These are phyloP conservation scores for Coniochaeta ligniaria DNA, from an alignment of 2,329 filamentous ascomycete genomes.

Conservation along the genomic window DNA sequence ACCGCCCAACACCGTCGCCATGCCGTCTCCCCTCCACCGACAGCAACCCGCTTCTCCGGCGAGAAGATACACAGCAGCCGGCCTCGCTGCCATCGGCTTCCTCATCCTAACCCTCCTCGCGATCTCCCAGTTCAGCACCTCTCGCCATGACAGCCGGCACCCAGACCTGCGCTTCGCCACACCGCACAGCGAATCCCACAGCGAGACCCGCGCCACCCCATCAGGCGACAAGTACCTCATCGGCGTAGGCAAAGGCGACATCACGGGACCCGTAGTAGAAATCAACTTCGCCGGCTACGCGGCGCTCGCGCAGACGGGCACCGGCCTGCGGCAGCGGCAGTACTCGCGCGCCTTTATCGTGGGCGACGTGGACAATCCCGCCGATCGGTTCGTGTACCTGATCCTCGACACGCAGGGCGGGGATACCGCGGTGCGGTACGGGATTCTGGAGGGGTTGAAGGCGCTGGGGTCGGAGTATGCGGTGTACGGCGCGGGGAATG, in stretches of 20 bases:
- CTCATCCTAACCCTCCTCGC: constrained; percentile 25
- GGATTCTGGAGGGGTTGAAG: constrained; percentile 66
- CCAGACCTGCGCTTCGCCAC: constrained; percentile 4
- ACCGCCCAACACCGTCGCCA: constrained; percentile 1
- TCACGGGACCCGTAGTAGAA: constrained; percentile 71
- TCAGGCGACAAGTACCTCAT: constrained; percentile 37
- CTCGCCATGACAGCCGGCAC: constrained; percentile 8
- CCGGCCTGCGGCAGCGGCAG: constrained; percentile 75
- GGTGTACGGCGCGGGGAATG: constrained; percentile 68
- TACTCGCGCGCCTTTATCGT: constrained; percentile 86
- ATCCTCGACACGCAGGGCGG: constrained; percentile 82
- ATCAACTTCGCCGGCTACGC: constrained; percentile 90
- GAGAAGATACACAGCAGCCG: constrained; percentile 15
- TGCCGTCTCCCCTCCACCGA: constrained; percentile 4
- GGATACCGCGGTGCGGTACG: constrained; percentile 79
- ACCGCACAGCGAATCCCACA: constrained; percentile 4
- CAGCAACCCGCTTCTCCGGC: constrained; percentile 9
- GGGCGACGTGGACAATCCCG: constrained; percentile 55
- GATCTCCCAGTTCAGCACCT: constrained; percentile 14
- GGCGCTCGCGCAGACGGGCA: constrained; percentile 69
- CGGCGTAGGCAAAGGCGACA: constrained; percentile 46
- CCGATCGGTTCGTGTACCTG: constrained; percentile 74
- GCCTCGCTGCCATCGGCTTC: constrained; percentile 23
- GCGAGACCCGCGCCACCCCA: constrained; percentile 9
- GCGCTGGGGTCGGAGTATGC: constrained; percentile 64